Base-by-base conservation (phyloP, 345 rosid genomes). In the Eucalyptus decipiens region DNA sequence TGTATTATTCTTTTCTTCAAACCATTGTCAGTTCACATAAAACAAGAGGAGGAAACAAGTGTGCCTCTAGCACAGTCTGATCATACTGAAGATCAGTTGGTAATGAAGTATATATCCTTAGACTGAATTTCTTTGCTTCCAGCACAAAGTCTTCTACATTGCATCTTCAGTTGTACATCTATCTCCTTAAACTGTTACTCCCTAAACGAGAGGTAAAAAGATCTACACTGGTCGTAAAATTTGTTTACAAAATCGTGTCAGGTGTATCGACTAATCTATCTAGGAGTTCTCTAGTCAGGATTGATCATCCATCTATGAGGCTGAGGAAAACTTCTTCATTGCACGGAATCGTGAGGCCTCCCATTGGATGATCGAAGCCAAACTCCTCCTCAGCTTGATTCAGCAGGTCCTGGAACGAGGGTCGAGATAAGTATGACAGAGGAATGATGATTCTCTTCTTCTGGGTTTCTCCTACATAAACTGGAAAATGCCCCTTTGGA, bases 301-400 rank as follows among this genome's bases (percentile, higher is more conserved):
- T 28, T 28, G 67, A 60, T 60, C 67, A 60, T 60, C 67, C 67
- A 26, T 60, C 17, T 26, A 60, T 80, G 19, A 87, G 90, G 86
- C 89, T 80, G 17, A 87, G 24, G 88, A 92, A 93, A 47, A 85
- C 56, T 23, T 91, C 92, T 88, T 92, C 91, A 2, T 80, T 87
- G 88, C 93, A 93, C 4, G 94, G 92, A 86, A 91, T 91, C 2
- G 91, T 93, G 88, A 92, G 92, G 50, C 92, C 91, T 6, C 93
- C 93, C 91, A 90, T 92, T 42, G 93, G 94, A 90, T 91, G 93
- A 65, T 89, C 83, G 54, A 87, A 91, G 43, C 93, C 91, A 40
- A 91, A 92, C 67, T 92, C 94, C 86, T 91, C 92, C 88, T 92
- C 93, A 9, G 91, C 89, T 56, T 58, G 89, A 42, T 86, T 56